Percentiles rank a stretch among this genome's conserved stretches.
Evolutionary conservation across 768 basidiomycete species (phyloP).

Genomic region (Exidia glandulosa): DNA sequence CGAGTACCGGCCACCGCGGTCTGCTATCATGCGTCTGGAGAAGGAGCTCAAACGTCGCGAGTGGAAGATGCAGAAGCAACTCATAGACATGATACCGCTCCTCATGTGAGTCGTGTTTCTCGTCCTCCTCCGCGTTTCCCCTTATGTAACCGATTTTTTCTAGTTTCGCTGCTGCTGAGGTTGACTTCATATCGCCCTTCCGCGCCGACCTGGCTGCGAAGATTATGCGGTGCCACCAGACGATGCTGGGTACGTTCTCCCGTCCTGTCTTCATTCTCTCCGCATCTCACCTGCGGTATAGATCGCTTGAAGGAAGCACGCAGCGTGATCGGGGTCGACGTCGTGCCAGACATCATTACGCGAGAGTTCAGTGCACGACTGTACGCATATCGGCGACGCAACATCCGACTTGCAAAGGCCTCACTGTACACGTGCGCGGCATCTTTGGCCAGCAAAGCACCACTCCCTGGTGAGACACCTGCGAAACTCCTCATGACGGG

Average conservation of each 20-base stretch:
- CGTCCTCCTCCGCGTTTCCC: neutral
- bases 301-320: slow-evolving; percentile 13
- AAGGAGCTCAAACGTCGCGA: slow-evolving; percentile 15
- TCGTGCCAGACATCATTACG: slow-evolving; percentile 9
- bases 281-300: neutral
- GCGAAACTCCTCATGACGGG: neutral
- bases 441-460: slow-evolving; percentile 13
- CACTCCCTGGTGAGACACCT: slow-evolving; percentile 13
- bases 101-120: slow-evolving; percentile 6
- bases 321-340: slow-evolving; percentile 9
- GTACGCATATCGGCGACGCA: slow-evolving; percentile 12
- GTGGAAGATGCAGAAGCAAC: slow-evolving; percentile 13
- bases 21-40: slow-evolving; percentile 8
- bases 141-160: too few relatives aligned
- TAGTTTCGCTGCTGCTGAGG: slow-evolving; percentile 17
- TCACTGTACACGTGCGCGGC: slow-evolving; percentile 12
- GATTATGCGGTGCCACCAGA: slow-evolving; percentile 14
- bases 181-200: slow-evolving; percentile 11
- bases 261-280: neutral
- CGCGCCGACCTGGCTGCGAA: slow-evolving; percentile 4
- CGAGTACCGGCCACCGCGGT: slow-evolving; percentile 3
- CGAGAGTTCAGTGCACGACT: slow-evolving; percentile 10
- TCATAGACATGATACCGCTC: slow-evolving; percentile 13
- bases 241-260: slow-evolving; percentile 10
- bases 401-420: slow-evolving; percentile 7